Evolutionary conservation across 202 grass and related monocot genomes (phyloP).

Genomic region (Setaria italica): DNA sequence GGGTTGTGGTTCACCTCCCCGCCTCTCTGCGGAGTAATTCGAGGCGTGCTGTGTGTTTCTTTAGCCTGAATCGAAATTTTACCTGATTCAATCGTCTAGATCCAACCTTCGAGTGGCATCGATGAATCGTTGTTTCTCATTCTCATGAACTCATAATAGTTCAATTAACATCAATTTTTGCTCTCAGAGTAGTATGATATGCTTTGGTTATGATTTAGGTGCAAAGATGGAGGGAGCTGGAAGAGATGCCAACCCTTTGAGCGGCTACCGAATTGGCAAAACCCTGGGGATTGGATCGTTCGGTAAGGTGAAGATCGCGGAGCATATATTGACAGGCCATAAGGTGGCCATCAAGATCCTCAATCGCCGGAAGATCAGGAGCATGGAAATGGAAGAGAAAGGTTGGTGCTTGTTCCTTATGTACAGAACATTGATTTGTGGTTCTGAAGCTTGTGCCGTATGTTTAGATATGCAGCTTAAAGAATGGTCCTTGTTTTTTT

Average conservation of each 20-base stretch:
- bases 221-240: constrained; percentile 75
- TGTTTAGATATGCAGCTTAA: not conserved
- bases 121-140: not conserved
- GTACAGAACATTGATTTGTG: not conserved
- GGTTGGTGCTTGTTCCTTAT: constrained; percentile 39
- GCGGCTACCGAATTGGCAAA: constrained; percentile 85
- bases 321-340: constrained; percentile 86
- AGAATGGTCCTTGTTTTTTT: not conserved
- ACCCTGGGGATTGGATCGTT: constrained; percentile 95
- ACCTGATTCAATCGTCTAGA: not conserved
- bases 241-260: constrained; percentile 62
- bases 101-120: not conserved
- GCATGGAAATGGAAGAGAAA: constrained; percentile 99
- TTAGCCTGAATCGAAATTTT: not conserved
- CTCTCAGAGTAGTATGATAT: not conserved
- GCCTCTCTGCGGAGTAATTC: not conserved
- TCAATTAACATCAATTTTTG: no score
- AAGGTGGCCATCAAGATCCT: constrained; percentile 97
- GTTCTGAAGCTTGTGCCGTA: not conserved
- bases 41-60: not conserved
- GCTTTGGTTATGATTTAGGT: constrained; percentile 12
- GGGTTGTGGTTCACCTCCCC: not conserved
- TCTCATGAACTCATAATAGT: not conserved
- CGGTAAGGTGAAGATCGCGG: constrained; percentile 94
- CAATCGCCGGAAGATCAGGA: constrained; percentile 87